These are phyloP conservation scores for Cutaneotrichosporon arboriforme DNA, from an alignment of 1,284 basidiomycete species.

Conservation along the genomic window DNA sequence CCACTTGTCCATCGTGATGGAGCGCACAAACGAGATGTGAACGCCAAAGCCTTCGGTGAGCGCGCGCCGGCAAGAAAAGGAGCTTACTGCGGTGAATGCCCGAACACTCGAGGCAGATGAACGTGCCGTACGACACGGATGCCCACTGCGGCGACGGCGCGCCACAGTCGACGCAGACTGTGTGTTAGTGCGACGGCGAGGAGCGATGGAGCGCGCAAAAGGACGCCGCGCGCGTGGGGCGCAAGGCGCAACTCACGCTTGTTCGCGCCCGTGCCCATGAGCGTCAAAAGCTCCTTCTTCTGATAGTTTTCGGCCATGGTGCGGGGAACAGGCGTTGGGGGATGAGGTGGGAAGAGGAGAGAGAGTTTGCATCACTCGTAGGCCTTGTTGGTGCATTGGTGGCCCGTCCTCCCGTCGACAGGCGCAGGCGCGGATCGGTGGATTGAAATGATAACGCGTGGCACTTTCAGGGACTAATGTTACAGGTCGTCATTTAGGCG, in stretches of 20 bases:
- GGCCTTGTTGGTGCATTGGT: too few species aligned
- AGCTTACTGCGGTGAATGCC: constrained; percentile 72
- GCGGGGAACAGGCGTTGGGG: background rate
- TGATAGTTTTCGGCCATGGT: constrained; percentile 58
- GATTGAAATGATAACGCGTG: too few species aligned
- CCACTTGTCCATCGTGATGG: constrained; percentile 94
- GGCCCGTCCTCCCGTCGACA: too few species aligned
- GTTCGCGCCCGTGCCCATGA: constrained; percentile 68
- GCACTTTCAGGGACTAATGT: too few species aligned
- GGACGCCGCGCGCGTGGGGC: too few species aligned
- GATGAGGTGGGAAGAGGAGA: background rate
- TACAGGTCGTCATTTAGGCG: too few species aligned
- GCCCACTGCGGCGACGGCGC: constrained; percentile 90
- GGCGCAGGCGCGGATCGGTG: too few species aligned
- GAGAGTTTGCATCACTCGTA: too few species aligned
- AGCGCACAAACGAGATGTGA: constrained; percentile 72
- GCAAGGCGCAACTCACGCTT: constrained; percentile 56
- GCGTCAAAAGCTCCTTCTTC: constrained; percentile 59
- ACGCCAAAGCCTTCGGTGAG: constrained; percentile 36
- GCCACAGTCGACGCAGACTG: constrained; percentile 68
- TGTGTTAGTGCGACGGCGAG: too few species aligned
- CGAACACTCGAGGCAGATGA: constrained; percentile 85
- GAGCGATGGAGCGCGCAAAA: too few species aligned
- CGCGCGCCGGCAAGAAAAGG: too few species aligned
- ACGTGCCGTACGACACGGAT: constrained; percentile 61